These are phyloP conservation scores for Fusarium sp. DNA, from an alignment of 2,329 filamentous ascomycete genomes.

Conservation along the genomic window DNA sequence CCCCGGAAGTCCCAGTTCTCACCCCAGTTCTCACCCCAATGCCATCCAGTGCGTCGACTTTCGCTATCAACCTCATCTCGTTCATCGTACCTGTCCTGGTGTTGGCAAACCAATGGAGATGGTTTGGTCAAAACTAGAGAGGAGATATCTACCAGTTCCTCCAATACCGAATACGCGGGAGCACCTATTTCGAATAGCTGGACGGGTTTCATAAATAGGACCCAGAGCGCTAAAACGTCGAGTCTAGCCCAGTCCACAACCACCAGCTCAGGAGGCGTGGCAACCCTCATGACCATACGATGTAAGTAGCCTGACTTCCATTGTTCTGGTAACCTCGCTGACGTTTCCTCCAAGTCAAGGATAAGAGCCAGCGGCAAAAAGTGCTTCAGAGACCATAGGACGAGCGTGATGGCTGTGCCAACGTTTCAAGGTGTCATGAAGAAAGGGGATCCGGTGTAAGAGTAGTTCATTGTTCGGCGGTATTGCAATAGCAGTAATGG, in stretches of 20 bases:
- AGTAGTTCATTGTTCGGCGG: neutral
- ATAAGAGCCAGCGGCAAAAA: neutral
- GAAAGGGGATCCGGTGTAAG: neutral
- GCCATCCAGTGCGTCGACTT: neutral
- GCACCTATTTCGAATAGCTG: neutral
- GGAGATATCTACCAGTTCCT: neutral
- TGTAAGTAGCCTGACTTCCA: neutral
- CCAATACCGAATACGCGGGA: fast-evolving
- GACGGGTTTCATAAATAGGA: neutral
- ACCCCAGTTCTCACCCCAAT: neutral
- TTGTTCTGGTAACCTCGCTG: fast-evolving
- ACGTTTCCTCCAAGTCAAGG: neutral
- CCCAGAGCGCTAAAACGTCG: neutral
- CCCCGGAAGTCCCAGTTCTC: neutral
- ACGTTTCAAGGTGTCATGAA: neutral
- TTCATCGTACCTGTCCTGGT: neutral
- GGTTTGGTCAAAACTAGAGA: neutral
- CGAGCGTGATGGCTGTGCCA: neutral
- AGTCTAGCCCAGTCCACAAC: neutral
- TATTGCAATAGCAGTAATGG: neutral
- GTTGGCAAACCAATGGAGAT: neutral
- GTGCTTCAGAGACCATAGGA: neutral
- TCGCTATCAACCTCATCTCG: neutral
- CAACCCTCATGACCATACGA: neutral
- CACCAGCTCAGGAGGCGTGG: neutral